These are phyloP conservation scores for Endocalyx cinctus DNA, from an alignment of 2,329 filamentous ascomycete genomes.

Conservation along the genomic window DNA sequence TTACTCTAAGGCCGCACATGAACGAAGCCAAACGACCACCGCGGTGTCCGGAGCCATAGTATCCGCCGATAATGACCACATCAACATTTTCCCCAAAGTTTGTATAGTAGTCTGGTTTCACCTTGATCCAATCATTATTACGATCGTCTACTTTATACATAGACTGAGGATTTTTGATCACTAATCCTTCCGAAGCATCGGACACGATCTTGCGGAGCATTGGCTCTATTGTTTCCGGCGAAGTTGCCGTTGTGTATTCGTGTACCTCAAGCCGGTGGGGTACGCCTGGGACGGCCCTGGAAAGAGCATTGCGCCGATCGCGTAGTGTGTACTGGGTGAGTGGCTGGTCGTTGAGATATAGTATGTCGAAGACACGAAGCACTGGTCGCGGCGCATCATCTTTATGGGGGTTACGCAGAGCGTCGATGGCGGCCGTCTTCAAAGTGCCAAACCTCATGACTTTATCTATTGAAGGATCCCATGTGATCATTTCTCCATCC, in stretches of 20 bases:
- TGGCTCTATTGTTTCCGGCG: constrained; percentile 70
- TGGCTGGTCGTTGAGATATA: constrained; percentile 78
- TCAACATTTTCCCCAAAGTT: constrained; percentile 94
- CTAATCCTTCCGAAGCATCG: constrained; percentile 82
- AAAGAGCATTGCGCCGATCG: constrained; percentile 72
- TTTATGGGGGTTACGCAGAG: constrained; percentile 68
- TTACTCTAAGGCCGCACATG: constrained; percentile 78
- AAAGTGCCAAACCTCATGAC: constrained; percentile 88
- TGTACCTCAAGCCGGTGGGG: constrained; percentile 81
- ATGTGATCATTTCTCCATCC: constrained; percentile 98
- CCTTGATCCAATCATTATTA: constrained; percentile 96
- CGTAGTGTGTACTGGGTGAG: constrained; percentile 78
- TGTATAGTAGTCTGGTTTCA: constrained; percentile 97
- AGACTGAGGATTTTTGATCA: constrained; percentile 89
- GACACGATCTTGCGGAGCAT: constrained; percentile 78
- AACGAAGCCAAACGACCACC: constrained; percentile 83
- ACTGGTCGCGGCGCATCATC: constrained; percentile 66
- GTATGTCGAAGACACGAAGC: constrained; percentile 84
- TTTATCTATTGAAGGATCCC: constrained; percentile 81
- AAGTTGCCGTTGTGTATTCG: constrained; percentile 60
- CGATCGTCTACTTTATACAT: constrained; percentile 83
- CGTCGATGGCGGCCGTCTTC: constrained; percentile 81
- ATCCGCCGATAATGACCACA: constrained; percentile 83
- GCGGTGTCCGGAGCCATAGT: constrained; percentile 81
- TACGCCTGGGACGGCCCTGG: constrained; percentile 64